phyloP scores from a whole-genome alignment of 2,329 filamentous ascomycete genomes.

The Sclerotinia minor region DNA sequence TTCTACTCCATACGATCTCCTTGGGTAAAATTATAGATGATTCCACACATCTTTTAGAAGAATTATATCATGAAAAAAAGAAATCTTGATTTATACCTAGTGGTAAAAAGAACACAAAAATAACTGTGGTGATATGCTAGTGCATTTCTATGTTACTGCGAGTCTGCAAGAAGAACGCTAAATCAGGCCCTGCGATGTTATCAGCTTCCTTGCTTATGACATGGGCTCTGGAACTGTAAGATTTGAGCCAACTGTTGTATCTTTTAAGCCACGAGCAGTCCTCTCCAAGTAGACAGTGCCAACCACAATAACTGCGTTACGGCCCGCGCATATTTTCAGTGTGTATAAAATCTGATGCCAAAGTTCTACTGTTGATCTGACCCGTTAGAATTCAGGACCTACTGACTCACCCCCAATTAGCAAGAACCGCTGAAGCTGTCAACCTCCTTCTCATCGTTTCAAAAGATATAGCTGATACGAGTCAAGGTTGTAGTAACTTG shows the following conservation, averaged over 20 bases:
- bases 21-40: no score
- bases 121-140: not conserved
- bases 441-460: not conserved
- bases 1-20: no score
- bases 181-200: not conserved
- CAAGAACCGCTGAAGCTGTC: conserved; percentile 5
- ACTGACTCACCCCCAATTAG: not conserved
- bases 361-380: not conserved
- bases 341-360: not conserved
- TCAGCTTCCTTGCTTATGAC: not conserved
- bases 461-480: not conserved
- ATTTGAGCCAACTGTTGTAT: not conserved
- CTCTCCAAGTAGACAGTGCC: not conserved
- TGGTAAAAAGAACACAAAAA: not conserved
- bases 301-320: not conserved
- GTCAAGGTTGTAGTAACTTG: not conserved
- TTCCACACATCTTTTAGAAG: not conserved
- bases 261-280: no score
- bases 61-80: not conserved
- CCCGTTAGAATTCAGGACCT: conserved; percentile 2
- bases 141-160: not conserved
- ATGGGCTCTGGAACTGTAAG: not conserved
- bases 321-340: not conserved
- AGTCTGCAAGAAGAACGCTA: not conserved
- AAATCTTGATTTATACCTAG: not conserved